A percentile compares a stretch with the other conserved stretches of the same genome.
Evolutionary conservation across 805 yeast species (phyloP).

Genomic region (Sugiyamaella valdiviana): DNA sequence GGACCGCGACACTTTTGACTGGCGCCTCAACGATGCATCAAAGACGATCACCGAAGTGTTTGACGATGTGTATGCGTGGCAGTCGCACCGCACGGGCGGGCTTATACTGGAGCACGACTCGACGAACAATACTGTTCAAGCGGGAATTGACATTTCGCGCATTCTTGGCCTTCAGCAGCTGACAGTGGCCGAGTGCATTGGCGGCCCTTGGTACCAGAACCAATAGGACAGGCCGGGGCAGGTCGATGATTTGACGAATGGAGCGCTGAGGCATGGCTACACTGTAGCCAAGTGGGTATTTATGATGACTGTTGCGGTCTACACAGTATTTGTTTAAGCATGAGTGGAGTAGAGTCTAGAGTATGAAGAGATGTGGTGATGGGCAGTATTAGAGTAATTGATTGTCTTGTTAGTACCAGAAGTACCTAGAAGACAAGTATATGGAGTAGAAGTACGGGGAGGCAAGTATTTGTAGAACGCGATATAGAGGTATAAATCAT

Average conservation of each 20-base stretch:
- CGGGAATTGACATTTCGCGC: conserved; percentile 53
- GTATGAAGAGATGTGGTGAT: neutral
- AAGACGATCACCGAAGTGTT: conserved; percentile 49
- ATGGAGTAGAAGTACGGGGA: too few species aligned
- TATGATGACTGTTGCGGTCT: neutral
- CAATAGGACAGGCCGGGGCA: conserved; percentile 10
- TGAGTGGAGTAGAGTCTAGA: too few species aligned
- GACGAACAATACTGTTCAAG: conserved; percentile 54
- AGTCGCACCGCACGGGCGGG: conserved; percentile 40
- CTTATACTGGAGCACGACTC: conserved; percentile 86
- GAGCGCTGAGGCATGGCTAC: neutral
- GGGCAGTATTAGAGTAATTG: neutral
- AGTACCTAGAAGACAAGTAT: too few species aligned
- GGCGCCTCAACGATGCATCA: conserved; percentile 59
- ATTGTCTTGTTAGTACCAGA: too few species aligned
- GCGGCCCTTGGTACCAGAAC: conserved; percentile 39
- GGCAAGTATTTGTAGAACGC: too few species aligned
- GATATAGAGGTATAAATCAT: too few species aligned
- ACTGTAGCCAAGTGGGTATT: neutral
- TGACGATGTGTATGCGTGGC: conserved; percentile 52
- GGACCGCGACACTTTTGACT: conserved; percentile 89
- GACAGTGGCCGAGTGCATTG: conserved; percentile 74
- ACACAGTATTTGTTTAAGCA: neutral
- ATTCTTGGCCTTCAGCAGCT: conserved; percentile 56
- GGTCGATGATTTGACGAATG: neutral